Evolutionary conservation across 768 basidiomycete species (phyloP), one percentile per base, ranked within the genome.

Genomic region (Tubosaeta sp.): DNA sequence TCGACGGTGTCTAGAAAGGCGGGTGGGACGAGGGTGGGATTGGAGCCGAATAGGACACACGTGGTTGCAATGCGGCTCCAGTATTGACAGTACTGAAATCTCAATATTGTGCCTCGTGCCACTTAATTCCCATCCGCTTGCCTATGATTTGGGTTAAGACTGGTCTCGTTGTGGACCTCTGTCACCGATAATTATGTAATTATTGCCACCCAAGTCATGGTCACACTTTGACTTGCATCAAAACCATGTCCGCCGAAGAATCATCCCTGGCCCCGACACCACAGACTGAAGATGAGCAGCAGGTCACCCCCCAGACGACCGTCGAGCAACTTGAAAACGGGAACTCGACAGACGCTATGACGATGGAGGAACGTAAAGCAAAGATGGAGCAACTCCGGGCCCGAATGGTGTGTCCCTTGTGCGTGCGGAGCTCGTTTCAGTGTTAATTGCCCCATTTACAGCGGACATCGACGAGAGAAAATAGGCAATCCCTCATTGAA

Each of bases 401-500:
- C 67, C 85, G 82, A 64, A 91, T 93, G 82, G 95, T 93, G 48
- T 31, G 57, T 43, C 9, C 45, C 27, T n/a, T 27, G 48, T 9
- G 14, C 34, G 53, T 22, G 6, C 10, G n/a, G 34, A n/a, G 10
- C 5, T 52, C 17, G 2, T 11, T 25, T 27, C 26, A 29, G 5
- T 3, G 5, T 13, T 50, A 38, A 44, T 41, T 25, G 7, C 33
- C 4, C 8, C 39, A 17, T 53, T 46, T 35, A n/a, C 48, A 95
- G 93, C 84, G 80, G 46, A 78, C 81, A 29, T 90, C 92, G 2
- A 74, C 88, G 1, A 82, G 78, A 62, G 91, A 85, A 4, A 99
- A 99, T 68, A 84, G 94, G 12, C 80, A 82, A 32, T 88, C 93
- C 2, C 74, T 98, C 14, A 76, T 97, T 14, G 86, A 91, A 56